phyloP scores from a whole-genome alignment of 2,329 filamentous ascomycete genomes.

The Alternaria angustiovoidea region DNA sequence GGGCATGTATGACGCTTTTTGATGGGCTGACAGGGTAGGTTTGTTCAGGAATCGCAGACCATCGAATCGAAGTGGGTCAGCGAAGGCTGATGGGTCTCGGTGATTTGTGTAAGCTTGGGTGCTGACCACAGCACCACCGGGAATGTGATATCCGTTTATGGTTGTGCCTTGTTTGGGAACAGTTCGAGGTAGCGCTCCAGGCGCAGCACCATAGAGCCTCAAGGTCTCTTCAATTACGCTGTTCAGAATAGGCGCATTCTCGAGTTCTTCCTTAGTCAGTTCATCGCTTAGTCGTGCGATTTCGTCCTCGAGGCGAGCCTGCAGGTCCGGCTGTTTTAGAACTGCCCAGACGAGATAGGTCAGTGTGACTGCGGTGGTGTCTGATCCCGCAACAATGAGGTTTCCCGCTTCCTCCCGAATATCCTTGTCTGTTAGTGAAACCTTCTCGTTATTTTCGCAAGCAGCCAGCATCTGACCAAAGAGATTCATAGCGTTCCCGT shows the following conservation, averaged over 20 bases:
- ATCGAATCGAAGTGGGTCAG: slow-evolving; percentile 40
- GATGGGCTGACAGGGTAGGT: slow-evolving; percentile 22
- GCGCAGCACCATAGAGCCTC: slow-evolving; percentile 49
- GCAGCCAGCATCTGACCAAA: slow-evolving; percentile 25
- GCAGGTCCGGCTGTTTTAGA: slow-evolving; percentile 29
- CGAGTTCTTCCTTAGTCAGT: slow-evolving; percentile 36
- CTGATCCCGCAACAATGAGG: slow-evolving; percentile 46
- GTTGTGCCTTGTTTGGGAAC: slow-evolving; percentile 46
- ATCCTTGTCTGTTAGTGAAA: slow-evolving; percentile 33
- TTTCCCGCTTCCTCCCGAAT: slow-evolving; percentile 42
- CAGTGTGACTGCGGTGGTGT: slow-evolving; percentile 46
- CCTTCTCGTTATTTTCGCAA: slow-evolving; percentile 33
- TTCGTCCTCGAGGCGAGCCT: slow-evolving; percentile 34
- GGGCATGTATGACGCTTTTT: slow-evolving; percentile 67
- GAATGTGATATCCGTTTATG: slow-evolving; percentile 48
- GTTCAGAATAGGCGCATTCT: slow-evolving; percentile 42
- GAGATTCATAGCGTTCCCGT: slow-evolving; percentile 23
- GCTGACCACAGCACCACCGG: slow-evolving; percentile 46
- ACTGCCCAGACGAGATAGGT: slow-evolving; percentile 49
- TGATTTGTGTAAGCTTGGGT: slow-evolving; percentile 53
- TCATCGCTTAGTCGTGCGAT: slow-evolving; percentile 27
- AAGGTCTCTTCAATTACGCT: slow-evolving; percentile 52
- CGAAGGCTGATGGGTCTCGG: slow-evolving; percentile 39
- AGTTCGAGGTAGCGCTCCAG: slow-evolving; percentile 46
- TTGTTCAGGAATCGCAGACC: slow-evolving; percentile 40